Base-by-base conservation (phyloP, 2,329 filamentous ascomycete species). In the Hypomyces perniciosus region DNA sequence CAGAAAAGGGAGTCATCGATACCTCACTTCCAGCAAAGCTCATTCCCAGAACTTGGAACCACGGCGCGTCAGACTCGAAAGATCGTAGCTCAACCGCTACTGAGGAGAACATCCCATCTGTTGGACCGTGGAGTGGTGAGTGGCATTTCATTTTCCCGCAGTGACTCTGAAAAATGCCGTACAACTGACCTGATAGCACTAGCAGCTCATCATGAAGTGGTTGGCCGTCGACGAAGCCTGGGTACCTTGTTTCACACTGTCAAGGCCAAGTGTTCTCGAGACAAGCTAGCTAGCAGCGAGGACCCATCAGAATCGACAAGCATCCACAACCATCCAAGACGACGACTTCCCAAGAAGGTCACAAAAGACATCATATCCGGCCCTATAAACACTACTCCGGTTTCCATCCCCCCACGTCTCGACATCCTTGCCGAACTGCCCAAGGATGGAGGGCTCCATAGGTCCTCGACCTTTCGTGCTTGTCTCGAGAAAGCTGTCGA, bases 401-500 rank as follows among this genome's bases (percentile, higher is more conserved):
- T 29, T 12, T 42, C 44, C 3, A 30, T 40, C 46, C 58, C 65
- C 8, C 65, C 65, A 13, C 60, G 58, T 7, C 57, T 68, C 27
- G 62, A 61, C n/a, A 51, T 65, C 46, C 53, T 65, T 12, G 54
- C 54, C 29, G 63, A 64, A 26, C 35, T 66, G 6, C 59, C 61
- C 2, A 34, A 40, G 5, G 59, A 58, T 41, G 56, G 45, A 8
- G 33, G 33, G 33, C 43, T 64, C 12, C 54, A 60, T 30, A 57
- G 58, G 45, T 63, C 63, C 2, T 64, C 61, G 7, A 63, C 63
- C 5, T 64, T 68, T 48, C 56, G 60, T 41, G 53, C 55, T 29
- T 57, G 51, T 30, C 54, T 69, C 29, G 65, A 68, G 40, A 62
- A 62, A 45, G 59, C 61, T 37, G 64, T 60, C 5, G 58, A 61